Evolutionary conservation across 768 basidiomycete genomes (phyloP).

Genomic region (Leucosporidium yakuticum): DNA sequence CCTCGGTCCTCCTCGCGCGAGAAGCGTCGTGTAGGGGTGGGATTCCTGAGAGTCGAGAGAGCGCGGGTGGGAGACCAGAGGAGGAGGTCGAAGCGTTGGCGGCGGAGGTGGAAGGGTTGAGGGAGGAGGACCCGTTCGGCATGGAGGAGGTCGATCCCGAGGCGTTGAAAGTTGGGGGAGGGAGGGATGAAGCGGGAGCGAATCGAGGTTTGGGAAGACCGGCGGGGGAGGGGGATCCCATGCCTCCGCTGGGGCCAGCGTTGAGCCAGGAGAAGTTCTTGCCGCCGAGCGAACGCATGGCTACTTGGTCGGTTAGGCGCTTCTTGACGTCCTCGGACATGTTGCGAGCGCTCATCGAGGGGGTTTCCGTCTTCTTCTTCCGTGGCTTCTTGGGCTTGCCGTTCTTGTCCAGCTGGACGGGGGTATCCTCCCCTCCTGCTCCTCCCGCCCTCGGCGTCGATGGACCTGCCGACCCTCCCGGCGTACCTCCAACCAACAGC

Average conservation of each 20-base stretch:
- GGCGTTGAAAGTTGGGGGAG: slow-evolving; percentile 25
- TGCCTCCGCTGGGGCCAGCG: slow-evolving; percentile 47
- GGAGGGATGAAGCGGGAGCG: slow-evolving; percentile 7
- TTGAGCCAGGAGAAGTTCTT: slow-evolving; percentile 83
- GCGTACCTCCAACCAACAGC: slow-evolving; percentile 9
- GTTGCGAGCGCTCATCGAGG: slow-evolving; percentile 75
- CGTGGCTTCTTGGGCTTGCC: slow-evolving; percentile 57
- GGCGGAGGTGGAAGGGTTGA: slow-evolving; percentile 51
- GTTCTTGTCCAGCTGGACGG: slow-evolving; percentile 13
- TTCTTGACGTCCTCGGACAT: slow-evolving; percentile 88
- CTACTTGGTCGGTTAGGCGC: slow-evolving; percentile 84
- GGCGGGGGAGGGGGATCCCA: slow-evolving; percentile 27
- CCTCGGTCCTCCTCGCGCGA: slow-evolving; percentile 42
- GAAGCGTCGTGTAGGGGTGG: slow-evolving; percentile 48
- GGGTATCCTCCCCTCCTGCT: background rate
- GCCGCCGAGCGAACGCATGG: slow-evolving; percentile 74
- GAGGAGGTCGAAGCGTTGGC: slow-evolving; percentile 53
- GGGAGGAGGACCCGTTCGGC: slow-evolving; percentile 41
- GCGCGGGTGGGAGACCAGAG: background rate
- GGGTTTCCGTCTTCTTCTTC: slow-evolving; percentile 72
- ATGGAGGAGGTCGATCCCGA: slow-evolving; percentile 22
- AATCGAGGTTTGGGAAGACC: slow-evolving; percentile 28
- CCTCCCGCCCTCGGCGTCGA: slow-evolving; percentile 15
- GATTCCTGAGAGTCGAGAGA: slow-evolving; percentile 22
- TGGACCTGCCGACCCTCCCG: background rate